A percentile compares a stretch with the other conserved stretches of the same genome.
Conservation (phyloP, 441 rosid species). For the Eruca vesicaria region DNA sequence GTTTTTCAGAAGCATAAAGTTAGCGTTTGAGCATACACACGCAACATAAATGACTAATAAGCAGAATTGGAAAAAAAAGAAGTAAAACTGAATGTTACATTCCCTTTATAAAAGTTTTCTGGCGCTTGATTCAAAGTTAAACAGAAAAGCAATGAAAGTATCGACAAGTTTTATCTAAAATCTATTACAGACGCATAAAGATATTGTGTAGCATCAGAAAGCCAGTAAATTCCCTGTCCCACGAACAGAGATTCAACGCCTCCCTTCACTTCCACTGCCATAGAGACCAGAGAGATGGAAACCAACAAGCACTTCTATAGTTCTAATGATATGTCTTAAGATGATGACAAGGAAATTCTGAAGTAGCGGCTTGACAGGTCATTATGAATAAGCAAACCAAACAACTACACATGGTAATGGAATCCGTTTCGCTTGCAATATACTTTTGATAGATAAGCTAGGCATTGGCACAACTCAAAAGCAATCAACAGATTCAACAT, state of each 20-base stretch:
- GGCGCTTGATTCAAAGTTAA: conserved; percentile 19
- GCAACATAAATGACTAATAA: not conserved
- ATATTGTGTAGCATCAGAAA: conserved; percentile 15
- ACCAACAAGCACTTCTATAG: conserved; percentile 48
- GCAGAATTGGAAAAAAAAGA: not conserved
- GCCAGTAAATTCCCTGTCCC: conserved; percentile 22
- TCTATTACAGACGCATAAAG: conserved; percentile 23
- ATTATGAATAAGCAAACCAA: conserved; percentile 15
- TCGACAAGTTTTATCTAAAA: conserved; percentile 22
- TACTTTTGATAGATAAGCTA: conserved; percentile 17
- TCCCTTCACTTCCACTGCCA: conserved; percentile 35
- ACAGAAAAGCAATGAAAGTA: conserved; percentile 7
- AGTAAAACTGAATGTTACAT: conserved; percentile 20
- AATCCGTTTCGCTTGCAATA: conserved; percentile 20
- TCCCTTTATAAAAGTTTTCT: conserved; percentile 30
- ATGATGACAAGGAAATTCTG: conserved; percentile 25
- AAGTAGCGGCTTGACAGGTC: conserved; percentile 26
- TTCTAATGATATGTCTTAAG: conserved; percentile 30
- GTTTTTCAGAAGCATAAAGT: not conserved
- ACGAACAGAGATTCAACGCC: conserved; percentile 23
- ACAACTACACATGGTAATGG: conserved; percentile 16
- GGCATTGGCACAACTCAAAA: not conserved
- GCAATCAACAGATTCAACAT: conserved; percentile 21
- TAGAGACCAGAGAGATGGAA: conserved; percentile 42
- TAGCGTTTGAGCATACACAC: not conserved